A percentile compares a stretch with the other conserved stretches of the same genome.
These are phyloP conservation scores for Apiospora arundinis DNA, from an alignment of 2,329 filamentous ascomycete genomes.

Conservation along the genomic window DNA sequence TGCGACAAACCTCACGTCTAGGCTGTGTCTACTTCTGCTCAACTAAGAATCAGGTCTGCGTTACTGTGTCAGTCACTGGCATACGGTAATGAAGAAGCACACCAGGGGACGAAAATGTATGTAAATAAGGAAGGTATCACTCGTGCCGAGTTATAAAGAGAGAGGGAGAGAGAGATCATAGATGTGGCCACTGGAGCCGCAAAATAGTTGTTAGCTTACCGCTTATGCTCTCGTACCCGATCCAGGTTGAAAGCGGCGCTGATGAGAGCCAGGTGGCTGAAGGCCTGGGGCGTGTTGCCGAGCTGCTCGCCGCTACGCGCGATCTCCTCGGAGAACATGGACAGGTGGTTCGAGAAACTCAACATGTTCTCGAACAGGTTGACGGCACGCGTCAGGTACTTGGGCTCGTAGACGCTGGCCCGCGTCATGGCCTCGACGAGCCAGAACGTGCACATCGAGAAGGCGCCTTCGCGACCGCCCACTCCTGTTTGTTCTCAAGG, in stretches of 20 bases:
- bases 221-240: constrained; percentile 48
- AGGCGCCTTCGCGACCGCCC: constrained; percentile 21
- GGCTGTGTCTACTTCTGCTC: not conserved
- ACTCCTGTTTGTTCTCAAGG: not conserved
- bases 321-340: constrained; percentile 83
- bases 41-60: not conserved
- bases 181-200: too few relatives aligned
- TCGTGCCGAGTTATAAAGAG: too few relatives aligned
- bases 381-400: constrained; percentile 66
- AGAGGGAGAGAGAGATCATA: not conserved
- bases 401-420: constrained; percentile 68
- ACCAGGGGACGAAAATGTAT: too few relatives aligned
- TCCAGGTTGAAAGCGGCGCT: constrained; percentile 80
- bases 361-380: constrained; percentile 81
- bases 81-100: not conserved
- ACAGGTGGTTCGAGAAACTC: constrained; percentile 76
- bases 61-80: not conserved
- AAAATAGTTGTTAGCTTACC: not conserved
- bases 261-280: constrained; percentile 77
- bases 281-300: constrained; percentile 81
- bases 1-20: too few relatives aligned
- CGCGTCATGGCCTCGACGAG: constrained; percentile 79
- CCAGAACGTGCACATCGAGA: constrained; percentile 86
- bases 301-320: constrained; percentile 76
- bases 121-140: too few relatives aligned